Conservation (phyloP, 371 early-diverging fungal species). For the Syncephalastrum sp. region DNA sequence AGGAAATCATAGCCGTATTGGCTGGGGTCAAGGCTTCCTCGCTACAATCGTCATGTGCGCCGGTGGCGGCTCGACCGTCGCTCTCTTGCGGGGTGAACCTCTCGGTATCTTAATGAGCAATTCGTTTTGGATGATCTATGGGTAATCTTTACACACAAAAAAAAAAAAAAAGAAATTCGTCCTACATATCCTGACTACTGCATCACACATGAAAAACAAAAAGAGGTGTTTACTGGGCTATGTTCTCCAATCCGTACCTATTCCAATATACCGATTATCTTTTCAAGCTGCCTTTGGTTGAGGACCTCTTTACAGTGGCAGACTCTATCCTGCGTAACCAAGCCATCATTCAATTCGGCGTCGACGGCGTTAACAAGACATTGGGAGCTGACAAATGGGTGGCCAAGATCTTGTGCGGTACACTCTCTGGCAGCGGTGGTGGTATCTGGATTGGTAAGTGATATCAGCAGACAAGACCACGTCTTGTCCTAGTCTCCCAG, state of each 20-base stretch:
- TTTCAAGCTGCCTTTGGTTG: slow-evolving; percentile 36
- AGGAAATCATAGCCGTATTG: slow-evolving; percentile 36
- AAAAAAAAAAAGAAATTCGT: not conserved
- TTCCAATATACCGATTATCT: slow-evolving; percentile 29
- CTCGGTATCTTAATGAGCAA: slow-evolving; percentile 39
- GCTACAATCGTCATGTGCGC: slow-evolving; percentile 55
- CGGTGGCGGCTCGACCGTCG: slow-evolving; percentile 54
- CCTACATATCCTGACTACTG: not conserved
- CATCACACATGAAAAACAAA: slow-evolving; percentile 6
- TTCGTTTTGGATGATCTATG: slow-evolving; percentile 39
- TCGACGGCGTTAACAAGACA: slow-evolving; percentile 51
- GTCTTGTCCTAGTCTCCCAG: not conserved
- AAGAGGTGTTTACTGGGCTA: slow-evolving; percentile 36
- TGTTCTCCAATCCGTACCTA: slow-evolving; percentile 36
- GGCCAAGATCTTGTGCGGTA: slow-evolving; percentile 56
- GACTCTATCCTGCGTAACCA: slow-evolving; percentile 49
- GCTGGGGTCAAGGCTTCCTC: slow-evolving; percentile 52
- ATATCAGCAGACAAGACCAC: not conserved
- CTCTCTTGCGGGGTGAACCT: slow-evolving; percentile 41
- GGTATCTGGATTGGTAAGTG: slow-evolving; percentile 52
- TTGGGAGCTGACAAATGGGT: slow-evolving; percentile 41
- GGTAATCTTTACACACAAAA: slow-evolving; percentile 27
- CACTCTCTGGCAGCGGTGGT: slow-evolving; percentile 56
- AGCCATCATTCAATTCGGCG: slow-evolving; percentile 49
- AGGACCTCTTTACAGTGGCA: slow-evolving; percentile 45